Percentiles rank a stretch among this genome's conserved stretches.
These are phyloP conservation scores for Wickerhamiella domercqiae DNA, from an alignment of 805 yeast genomes.

Conservation along the genomic window DNA sequence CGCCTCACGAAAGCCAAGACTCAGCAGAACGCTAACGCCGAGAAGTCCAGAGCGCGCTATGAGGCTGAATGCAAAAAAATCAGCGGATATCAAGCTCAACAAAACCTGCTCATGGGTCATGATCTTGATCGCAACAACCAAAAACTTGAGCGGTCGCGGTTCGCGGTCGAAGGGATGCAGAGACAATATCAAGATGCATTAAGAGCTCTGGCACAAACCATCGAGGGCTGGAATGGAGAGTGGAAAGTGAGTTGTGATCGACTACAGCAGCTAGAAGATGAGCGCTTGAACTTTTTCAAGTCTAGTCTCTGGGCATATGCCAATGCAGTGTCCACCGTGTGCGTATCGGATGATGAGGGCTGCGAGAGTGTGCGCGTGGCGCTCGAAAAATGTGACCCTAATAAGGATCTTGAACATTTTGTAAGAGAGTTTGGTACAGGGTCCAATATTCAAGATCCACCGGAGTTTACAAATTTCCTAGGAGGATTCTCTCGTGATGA, in stretches of 20 bases:
- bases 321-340: slow-evolving; percentile 55
- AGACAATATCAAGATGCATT: slow-evolving; percentile 45
- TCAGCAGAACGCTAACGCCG: slow-evolving; percentile 23
- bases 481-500: slow-evolving; percentile 26
- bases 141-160: slow-evolving; percentile 37
- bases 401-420: slow-evolving; percentile 41
- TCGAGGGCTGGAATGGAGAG: slow-evolving; percentile 51
- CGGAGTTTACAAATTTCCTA: slow-evolving; percentile 47
- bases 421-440: slow-evolving; percentile 50
- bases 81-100: slow-evolving; percentile 44
- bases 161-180: slow-evolving; percentile 29
- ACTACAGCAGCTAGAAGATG: slow-evolving; percentile 55
- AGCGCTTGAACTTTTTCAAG: slow-evolving; percentile 53
- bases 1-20: slow-evolving; percentile 37
- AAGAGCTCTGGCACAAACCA: slow-evolving; percentile 37
- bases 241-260: slow-evolving; percentile 53
- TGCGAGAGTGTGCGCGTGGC: slow-evolving; percentile 55
- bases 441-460: slow-evolving; percentile 39
- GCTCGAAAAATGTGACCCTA: slow-evolving; percentile 53
- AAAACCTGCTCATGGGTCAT: slow-evolving; percentile 54
- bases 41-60: slow-evolving; percentile 31
- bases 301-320: slow-evolving; percentile 65
- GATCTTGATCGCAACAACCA: slow-evolving; percentile 48
- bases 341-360: slow-evolving; percentile 64
- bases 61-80: slow-evolving; percentile 43